Conservation (phyloP, 1,284 basidiomycete genomes). For the Leccinum angustisporum region DNA sequence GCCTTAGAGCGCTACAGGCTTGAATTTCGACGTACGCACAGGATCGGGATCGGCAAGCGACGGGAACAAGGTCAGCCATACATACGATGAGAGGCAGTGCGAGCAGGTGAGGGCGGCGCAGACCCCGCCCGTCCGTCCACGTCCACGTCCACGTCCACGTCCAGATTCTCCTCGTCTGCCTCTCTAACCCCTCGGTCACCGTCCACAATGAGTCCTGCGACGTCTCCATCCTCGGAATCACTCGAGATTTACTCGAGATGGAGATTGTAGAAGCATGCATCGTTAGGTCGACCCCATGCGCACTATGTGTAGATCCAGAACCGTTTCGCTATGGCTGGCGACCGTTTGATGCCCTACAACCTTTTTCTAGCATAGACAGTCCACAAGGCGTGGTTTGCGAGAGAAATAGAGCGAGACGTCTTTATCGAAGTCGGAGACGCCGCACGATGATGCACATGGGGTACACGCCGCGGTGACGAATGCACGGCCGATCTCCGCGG, state of each 20-base stretch:
- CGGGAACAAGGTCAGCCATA: no score
- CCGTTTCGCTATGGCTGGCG: neutral
- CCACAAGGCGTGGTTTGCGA: neutral
- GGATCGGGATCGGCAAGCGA: no score
- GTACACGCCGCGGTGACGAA: conserved; percentile 26
- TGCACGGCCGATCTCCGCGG: conserved; percentile 30
- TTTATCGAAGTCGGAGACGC: conserved; percentile 18
- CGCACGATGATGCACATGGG: neutral
- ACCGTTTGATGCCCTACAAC: neutral
- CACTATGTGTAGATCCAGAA: neutral
- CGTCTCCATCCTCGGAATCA: conserved; percentile 24
- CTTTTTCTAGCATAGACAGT: neutral
- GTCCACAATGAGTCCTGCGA: neutral
- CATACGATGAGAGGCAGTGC: no score
- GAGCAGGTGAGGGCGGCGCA: no score
- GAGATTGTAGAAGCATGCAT: conserved; percentile 22
- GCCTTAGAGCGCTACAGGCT: no score
- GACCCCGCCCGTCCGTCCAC: no score
- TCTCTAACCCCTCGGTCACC: neutral
- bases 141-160: neutral
- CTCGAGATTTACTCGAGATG: conserved; percentile 27
- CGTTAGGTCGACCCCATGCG: conserved; percentile 12
- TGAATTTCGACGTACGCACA: no score
- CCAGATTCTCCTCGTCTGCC: neutral
- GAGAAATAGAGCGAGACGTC: neutral